These are phyloP conservation scores for Chlamydomonas sphaeroides DNA, from an alignment of 139 green algal species.

Conservation along the genomic window DNA sequence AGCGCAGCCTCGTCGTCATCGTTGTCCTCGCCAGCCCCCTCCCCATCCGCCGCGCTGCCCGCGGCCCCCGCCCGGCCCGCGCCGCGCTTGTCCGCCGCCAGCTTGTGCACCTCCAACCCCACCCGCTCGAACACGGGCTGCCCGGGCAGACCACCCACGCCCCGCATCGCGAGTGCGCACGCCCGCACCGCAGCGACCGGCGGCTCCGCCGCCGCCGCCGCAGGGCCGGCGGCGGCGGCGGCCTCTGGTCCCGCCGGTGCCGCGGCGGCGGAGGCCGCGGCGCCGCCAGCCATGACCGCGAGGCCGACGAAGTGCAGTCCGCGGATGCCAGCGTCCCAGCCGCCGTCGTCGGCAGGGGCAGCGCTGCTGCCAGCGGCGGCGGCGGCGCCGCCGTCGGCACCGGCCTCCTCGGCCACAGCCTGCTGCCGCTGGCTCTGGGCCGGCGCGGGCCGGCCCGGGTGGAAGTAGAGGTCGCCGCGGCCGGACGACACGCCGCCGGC, in stretches of 20 bases:
- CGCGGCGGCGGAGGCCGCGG: background rate
- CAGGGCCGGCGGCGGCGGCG: background rate
- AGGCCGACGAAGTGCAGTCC: slow-evolving; percentile 19
- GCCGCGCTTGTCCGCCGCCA: background rate
- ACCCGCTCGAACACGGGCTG: slow-evolving; percentile 28
- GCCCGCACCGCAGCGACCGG: background rate
- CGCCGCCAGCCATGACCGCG: background rate
- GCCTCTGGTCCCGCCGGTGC: no score
- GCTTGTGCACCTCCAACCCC: background rate
- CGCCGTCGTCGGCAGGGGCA: background rate
- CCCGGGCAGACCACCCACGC: background rate
- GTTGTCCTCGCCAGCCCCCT: background rate
- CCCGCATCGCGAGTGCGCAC: slow-evolving; percentile 7
- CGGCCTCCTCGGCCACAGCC: background rate
- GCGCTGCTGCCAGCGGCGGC: background rate
- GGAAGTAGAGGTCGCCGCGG: slow-evolving; percentile 30
- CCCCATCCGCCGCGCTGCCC: background rate
- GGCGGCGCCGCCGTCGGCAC: background rate
- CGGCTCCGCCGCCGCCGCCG: background rate
- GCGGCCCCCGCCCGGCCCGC: no score
- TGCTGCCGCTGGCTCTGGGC: no score
- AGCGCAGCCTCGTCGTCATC: background rate
- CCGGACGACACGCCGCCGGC: slow-evolving; percentile 23
- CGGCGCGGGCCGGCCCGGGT: background rate
- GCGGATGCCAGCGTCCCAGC: background rate